Base-by-base conservation (phyloP, 2,329 filamentous ascomycete species). In the Cordyceps militaris region DNA sequence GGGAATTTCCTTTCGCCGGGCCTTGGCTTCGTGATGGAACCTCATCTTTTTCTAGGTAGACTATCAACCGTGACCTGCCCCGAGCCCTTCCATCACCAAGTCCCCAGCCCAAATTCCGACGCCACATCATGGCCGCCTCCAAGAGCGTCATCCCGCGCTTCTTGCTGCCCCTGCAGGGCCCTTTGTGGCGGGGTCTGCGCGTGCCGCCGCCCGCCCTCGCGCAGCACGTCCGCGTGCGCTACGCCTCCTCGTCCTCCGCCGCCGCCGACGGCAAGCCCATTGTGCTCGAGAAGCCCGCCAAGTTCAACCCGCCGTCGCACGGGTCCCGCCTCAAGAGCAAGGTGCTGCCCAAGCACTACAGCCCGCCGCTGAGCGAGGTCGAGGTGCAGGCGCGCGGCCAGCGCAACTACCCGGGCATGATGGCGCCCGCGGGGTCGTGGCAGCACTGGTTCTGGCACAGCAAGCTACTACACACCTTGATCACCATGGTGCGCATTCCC, bases 301-400 rank as follows among this genome's bases (percentile, higher is more conserved):
- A 87, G 70, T 97, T 96, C 79, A 89, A 89, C 49, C 93, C 94
- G 2, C 94, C 94, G 0, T 97, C 93, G 0, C 94, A 97, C 71
- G 87, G 88, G 13, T 77, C 88, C 23, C 80, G 88, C 7, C 80
- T 91, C 32, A 79, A 81, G 56, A 78, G 80, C 63, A 70, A 67
- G 26, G 44, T 32, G 28, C 70, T 76, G 7, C 85, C 86, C 30
- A 79, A 80, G 65, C 84, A 87, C 71, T 96, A 95, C 69, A 91
- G 91, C 38, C 88, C 90, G 19, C 74, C 83, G 23, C 74, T 91
- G 60, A 85, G 83, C 16, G 75, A 79, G 21, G 80, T 85, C 53
- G 87, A 96, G 71, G 74, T 78, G 52, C 75, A 81, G 61, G 80
- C 79, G 60, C 90, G 90, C 76, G 80, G 77, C 63, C 81, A 74